Evolutionary conservation across 305 asterid genomes (phyloP).

Genomic region (Fraxinus greggii): DNA sequence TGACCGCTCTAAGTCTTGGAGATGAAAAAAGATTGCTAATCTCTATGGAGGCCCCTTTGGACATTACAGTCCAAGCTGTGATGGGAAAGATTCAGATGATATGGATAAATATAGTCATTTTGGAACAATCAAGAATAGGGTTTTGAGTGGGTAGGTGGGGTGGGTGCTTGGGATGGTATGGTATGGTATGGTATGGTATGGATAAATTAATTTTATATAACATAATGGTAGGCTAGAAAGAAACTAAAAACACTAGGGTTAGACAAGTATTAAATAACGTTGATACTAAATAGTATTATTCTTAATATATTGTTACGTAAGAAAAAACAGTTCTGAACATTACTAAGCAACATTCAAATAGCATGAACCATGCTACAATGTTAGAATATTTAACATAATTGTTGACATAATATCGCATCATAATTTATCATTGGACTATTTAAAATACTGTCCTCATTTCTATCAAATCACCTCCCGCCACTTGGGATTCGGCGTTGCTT

Average conservation of each 20-base stretch:
- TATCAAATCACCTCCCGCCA: too few relatives aligned
- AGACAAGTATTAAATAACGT: neutral
- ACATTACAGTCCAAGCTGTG: conserved; percentile 29
- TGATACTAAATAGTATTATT: too few relatives aligned
- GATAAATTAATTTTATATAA: neutral
- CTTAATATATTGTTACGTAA: conserved; percentile 22
- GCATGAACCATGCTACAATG: too few relatives aligned
- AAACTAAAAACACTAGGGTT: conserved; percentile 29
- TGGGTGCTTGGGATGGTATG: neutral
- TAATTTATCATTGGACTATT: too few relatives aligned
- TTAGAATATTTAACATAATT: too few relatives aligned
- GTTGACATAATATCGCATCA: too few relatives aligned
- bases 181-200: neutral
- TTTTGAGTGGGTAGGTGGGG: neutral
- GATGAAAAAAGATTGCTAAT: conserved; percentile 21
- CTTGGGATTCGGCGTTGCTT: too few relatives aligned
- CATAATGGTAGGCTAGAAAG: conserved; percentile 29
- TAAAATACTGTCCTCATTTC: too few relatives aligned
- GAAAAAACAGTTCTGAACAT: conserved; percentile 1
- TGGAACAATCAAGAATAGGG: neutral
- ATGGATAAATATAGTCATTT: neutral
- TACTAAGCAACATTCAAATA: neutral
- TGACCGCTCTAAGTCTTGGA: conserved; percentile 46
- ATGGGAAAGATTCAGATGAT: conserved; percentile 17
- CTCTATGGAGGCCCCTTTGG: conserved; percentile 37